phyloP scores from a whole-genome alignment of 1,284 basidiomycete genomes.

The Malassezia brasiliensis region DNA sequence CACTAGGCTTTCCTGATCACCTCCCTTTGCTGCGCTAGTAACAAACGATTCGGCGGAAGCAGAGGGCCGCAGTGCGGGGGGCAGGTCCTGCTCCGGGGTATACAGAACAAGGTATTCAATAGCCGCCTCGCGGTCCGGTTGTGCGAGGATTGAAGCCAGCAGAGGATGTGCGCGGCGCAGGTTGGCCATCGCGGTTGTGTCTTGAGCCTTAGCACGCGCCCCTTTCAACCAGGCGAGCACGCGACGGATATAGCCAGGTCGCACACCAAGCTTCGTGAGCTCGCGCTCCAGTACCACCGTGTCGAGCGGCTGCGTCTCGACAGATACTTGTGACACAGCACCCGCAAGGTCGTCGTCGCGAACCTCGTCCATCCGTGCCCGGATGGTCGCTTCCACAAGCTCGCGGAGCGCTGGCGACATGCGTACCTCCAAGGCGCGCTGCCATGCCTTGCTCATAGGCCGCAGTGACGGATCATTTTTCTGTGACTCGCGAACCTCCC shows the following conservation, averaged over 20 bases:
- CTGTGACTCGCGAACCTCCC: conserved; percentile 21
- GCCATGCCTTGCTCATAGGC: conserved; percentile 55
- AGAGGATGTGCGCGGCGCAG: conserved; percentile 23
- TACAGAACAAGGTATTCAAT: conserved; percentile 67
- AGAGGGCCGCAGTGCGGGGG: conserved; percentile 51
- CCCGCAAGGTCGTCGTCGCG: conserved; percentile 20
- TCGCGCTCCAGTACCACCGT: conserved; percentile 24
- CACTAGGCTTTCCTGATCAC: conserved; percentile 56
- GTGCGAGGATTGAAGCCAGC: conserved; percentile 27
- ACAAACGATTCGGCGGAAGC: conserved; percentile 62
- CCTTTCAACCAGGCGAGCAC: conserved; percentile 32
- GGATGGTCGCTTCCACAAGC: conserved; percentile 70
- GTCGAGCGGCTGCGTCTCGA: conserved; percentile 21
- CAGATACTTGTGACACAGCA: neutral
- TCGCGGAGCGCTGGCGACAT: conserved; percentile 71
- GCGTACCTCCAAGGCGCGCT: conserved; percentile 67
- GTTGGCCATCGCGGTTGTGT: conserved; percentile 8
- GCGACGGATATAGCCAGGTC: conserved; percentile 34
- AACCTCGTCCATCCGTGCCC: conserved; percentile 55
- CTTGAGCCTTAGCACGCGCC: conserved; percentile 24
- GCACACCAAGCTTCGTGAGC: conserved; percentile 38
- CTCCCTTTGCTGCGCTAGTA: conserved; percentile 52
- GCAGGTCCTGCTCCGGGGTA: conserved; percentile 68
- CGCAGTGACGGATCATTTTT: conserved; percentile 22
- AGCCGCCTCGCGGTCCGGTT: conserved; percentile 55